Conservation (phyloP, 73 alveolate genomes). For the Symbiodinium natans region DNA sequence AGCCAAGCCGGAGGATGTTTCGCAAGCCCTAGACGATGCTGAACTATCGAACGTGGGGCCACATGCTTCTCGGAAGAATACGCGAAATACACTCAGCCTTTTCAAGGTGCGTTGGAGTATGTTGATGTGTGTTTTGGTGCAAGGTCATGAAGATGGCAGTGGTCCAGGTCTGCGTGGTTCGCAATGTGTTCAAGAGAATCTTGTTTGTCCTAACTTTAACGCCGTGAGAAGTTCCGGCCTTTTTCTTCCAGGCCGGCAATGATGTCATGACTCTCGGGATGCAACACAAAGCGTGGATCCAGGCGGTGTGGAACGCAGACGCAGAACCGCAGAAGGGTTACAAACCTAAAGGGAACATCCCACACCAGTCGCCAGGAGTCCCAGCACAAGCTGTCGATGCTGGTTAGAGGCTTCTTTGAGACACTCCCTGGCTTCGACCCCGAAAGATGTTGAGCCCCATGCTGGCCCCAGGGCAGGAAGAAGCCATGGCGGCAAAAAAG, state of each 20-base stretch:
- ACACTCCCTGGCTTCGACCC: neutral
- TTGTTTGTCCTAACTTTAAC: neutral
- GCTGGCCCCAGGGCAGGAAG: slow-evolving; percentile 40
- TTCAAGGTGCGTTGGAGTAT: too few species aligned
- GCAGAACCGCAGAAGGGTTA: too few species aligned
- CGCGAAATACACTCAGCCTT: too few species aligned
- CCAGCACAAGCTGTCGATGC: slow-evolving; percentile 30
- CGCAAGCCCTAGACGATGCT: slow-evolving; percentile 49
- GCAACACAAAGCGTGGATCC: slow-evolving; percentile 66
- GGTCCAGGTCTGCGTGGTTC: slow-evolving; percentile 1
- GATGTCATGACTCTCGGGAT: slow-evolving; percentile 52
- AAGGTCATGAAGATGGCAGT: slow-evolving; percentile 62
- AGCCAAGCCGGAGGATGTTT: slow-evolving; percentile 29
- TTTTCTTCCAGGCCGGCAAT: slow-evolving; percentile 25
- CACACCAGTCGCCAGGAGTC: slow-evolving; percentile 71
- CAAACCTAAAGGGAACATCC: too few species aligned
- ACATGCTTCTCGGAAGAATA: neutral
- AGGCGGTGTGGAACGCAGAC: too few species aligned
- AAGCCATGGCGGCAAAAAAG: slow-evolving; percentile 68
- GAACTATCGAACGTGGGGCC: slow-evolving; percentile 13
- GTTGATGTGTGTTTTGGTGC: neutral
- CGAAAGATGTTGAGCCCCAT: neutral
- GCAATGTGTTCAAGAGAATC: neutral
- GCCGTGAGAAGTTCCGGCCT: neutral
- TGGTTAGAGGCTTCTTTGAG: neutral